Base-by-base conservation (phyloP, 2,329 filamentous ascomycete genomes). In the Aspergillus flavus region DNA sequence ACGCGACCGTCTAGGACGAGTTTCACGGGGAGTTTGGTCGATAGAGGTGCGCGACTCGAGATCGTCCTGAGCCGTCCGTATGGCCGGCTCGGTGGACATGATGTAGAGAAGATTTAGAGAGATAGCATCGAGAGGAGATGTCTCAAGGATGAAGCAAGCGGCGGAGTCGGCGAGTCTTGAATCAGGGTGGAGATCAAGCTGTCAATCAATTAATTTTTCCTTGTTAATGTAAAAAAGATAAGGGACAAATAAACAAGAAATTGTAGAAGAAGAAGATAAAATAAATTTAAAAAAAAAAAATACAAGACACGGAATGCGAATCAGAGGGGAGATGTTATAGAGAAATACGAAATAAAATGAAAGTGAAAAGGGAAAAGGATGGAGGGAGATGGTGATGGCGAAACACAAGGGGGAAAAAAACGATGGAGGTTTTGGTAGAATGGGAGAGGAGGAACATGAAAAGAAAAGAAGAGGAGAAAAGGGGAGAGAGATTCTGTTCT, bases 1-100 rank as follows among this genome's bases (percentile, higher is more conserved):
- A 71, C 78, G 77, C 70, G 77, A 76, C 70, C 75, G 77, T 71
- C 75, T 71, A 61, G 73, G 70, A 64, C 71, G 72, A 65, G 71
- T 66, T 65, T 71, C 72, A 63, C 71, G 71, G 62, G 63, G 65
- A 61, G 70, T 64, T 30, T 63, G 41, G 46, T 70, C 69, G 53
- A 68, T 63, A 34, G 68, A 58, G n/a, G 66, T 64, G 28, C 67
- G 68, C 57, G 68, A 65, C 63, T 67, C 62, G 58, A 66, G 68
- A 63, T 75, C 72, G 61, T 74, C 71, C 64, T 74, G 72, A 53
- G 65, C 64, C 61, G 70, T 60, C 63, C 70, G 59, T 45, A 65
- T 68, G 58, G 75, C 68, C 53, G 72, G 68, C 71, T 76, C 74
- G 43, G 71, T 70, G 63, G 76, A 75, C 76, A 78, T 70, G 64